These are phyloP conservation scores for Yamadazyma sp. DNA, from an alignment of 1,139 yeast genomes.

Conservation along the genomic window DNA sequence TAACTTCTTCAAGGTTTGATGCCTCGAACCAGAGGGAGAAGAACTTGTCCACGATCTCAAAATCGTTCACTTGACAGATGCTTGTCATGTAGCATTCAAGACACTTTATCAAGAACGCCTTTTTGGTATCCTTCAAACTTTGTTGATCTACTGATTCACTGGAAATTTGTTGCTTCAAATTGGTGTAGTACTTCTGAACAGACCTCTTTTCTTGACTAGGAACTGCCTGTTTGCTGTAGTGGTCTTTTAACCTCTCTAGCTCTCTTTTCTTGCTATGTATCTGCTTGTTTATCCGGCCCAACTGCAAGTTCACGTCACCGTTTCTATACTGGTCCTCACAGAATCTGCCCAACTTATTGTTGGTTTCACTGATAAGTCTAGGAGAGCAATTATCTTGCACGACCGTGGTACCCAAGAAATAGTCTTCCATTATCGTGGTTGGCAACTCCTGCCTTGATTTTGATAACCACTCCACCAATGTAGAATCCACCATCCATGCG, in stretches of 20 bases:
- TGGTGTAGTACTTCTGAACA: conserved; percentile 51
- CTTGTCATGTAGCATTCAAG: conserved; percentile 61
- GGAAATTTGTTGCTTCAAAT: conserved; percentile 45
- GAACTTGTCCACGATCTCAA: conserved; percentile 70
- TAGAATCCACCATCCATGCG: conserved; percentile 38
- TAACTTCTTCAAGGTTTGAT: conserved; percentile 42
- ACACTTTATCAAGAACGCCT: conserved; percentile 53
- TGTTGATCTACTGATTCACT: conserved; percentile 52
- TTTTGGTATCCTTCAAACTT: conserved; percentile 33
- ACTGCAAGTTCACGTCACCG: conserved; percentile 41
- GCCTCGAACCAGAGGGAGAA: conserved; percentile 85
- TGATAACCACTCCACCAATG: conserved; percentile 70
- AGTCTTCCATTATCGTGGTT: conserved; percentile 52
- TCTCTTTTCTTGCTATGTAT: conserved; percentile 43
- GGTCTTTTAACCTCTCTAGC: conserved; percentile 46
- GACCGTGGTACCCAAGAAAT: conserved; percentile 30
- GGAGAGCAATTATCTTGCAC: conserved; percentile 4
- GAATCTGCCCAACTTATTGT: conserved; percentile 57
- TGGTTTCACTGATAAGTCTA: conserved; percentile 5
- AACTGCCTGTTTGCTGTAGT: conserved; percentile 38
- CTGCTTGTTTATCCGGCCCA: conserved; percentile 40
- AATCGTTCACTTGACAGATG: conserved; percentile 46
- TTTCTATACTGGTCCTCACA: conserved; percentile 68
- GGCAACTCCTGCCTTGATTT: conserved; percentile 70
- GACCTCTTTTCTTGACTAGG: conserved; percentile 41